Evolutionary conservation across 768 basidiomycete genomes (phyloP).

Genomic region (Lentinula sp.): DNA sequence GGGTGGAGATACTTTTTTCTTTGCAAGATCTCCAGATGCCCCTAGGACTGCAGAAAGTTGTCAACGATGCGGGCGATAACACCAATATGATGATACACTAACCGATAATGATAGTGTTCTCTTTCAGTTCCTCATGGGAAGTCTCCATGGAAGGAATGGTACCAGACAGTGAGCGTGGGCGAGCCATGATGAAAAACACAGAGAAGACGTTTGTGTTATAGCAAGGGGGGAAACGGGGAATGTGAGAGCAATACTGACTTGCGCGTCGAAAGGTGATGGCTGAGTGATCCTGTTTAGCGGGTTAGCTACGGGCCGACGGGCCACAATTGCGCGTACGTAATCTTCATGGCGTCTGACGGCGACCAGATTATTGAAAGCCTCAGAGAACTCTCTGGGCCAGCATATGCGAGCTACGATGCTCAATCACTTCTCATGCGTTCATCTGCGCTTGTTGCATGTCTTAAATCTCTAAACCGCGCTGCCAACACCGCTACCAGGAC

Average conservation of each 20-base stretch:
- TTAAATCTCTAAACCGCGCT: conserved; percentile 74
- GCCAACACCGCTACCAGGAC: conserved; percentile 66
- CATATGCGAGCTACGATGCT: conserved; percentile 37
- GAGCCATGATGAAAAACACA: conserved; percentile 29
- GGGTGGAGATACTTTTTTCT: conserved; percentile 75
- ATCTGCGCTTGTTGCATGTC: conserved; percentile 69
- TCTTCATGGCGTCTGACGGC: conserved; percentile 8
- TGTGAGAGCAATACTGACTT: conserved; percentile 8
- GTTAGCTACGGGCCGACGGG: conserved; percentile 3
- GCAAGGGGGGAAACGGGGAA: neutral
- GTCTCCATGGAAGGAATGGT: conserved; percentile 84
- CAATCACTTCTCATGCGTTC: conserved; percentile 57
- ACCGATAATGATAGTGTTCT: conserved; percentile 90
- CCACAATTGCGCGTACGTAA: neutral
- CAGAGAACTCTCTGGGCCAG: conserved; percentile 52
- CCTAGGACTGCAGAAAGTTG: conserved; percentile 63
- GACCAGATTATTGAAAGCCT: conserved; percentile 57
- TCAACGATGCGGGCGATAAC: conserved; percentile 10
- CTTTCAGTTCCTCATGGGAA: conserved; percentile 62
- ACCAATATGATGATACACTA: conserved; percentile 22
- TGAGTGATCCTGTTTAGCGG: conserved; percentile 1
- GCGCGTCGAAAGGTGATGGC: conserved; percentile 1
- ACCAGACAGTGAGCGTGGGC: conserved; percentile 61
- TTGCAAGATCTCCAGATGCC: conserved; percentile 95
- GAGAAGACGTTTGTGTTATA: conserved; percentile 6